Base-by-base conservation (phyloP, 148 eudicot species). In the Spergularia marina region DNA sequence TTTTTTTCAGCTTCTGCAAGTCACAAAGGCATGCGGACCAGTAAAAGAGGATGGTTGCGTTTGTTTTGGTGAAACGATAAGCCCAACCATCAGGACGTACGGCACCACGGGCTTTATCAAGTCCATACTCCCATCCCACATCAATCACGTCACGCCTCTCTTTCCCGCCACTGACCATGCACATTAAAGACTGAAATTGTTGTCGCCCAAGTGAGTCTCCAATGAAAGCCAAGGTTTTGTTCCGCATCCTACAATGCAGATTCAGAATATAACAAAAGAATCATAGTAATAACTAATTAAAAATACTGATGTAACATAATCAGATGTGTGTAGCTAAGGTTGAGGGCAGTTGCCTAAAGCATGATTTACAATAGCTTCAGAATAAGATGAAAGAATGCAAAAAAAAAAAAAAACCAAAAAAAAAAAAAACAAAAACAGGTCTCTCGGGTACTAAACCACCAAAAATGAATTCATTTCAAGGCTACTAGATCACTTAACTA, bases 81-180 rank as follows among this genome's bases (percentile, higher is more conserved):
- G 96, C 98, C 98, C 98, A 95, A 12, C 98, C 98, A 71, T 92
- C 97, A 41, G 97, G 97, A 10, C 97, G 91, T 71, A 73, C n/a
- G 34, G 91, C 84, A 34, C 88, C 88, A 34, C 77, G 87, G 40
- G 85, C 84, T 80, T 92, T 95, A 41, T 89, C 91, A 40, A 95
- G 96, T 65, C 93, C 95, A 65, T 82, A 95, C 55, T 95, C 94
- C 78, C 78, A 52, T 34, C 96, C 98, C 59, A 90, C 98, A 40
- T 95, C 85, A n/a, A 80, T 67, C 52, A 87, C 96, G 70, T 89
- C 91, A 40, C 77, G 75, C 73, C 84, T 87, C 51, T 85, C 83
- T 80, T 84, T 71, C 51, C 98, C 97, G 60, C 87, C 94, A 13
- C 96, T 84, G 12, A 84, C 76, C 92, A 95, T 92, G 87, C 98